Base-by-base conservation (phyloP, 495 filamentous ascomycete genomes). In the Acidiella bohemica region DNA sequence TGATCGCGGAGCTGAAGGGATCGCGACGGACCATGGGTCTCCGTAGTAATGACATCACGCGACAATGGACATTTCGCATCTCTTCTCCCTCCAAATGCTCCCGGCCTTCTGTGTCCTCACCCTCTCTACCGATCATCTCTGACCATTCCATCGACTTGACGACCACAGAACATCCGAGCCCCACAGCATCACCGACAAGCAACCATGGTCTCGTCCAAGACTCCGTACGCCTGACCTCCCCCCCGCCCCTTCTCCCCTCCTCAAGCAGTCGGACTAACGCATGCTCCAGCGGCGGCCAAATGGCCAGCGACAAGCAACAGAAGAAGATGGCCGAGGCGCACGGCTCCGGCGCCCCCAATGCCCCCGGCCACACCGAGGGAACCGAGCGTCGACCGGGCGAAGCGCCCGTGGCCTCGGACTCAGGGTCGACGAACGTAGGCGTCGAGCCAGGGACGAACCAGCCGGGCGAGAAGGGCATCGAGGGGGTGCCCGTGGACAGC, bases 401-500 rank as follows among this genome's bases (percentile, higher is more conserved):
- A 14, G 42, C 45, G n/a, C 14, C 44, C 9, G 48, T 51, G n/a
- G 43, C 43, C 1, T 51, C 48, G 9, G 48, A 51, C 28, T 51
- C 48, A 1, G 41, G 40, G 2, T 36, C 32, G 20, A 41, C 39
- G 27, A 47, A 43, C 18, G 44, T 47, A 7, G 48, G 48, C 6
- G 44, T 36, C 18, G 10, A 26, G 2, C 22, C 5, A 2, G 41
- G 32, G 11, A 47, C 43, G 3, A 51, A 51, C 29, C 38, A 40
- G 38, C 48, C 44, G 7, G 48, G 48, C 13, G 48, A 51, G 39
- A 42, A 47, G 39, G 44, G 44, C 5, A 36, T 42, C 21, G 39
- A 5, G 5, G 48, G 48, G 11, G 33, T 17, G 23, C 43, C 43
- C 24, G 38, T 42, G 25, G 27, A 41, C 34, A 37, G 29, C 31